These are phyloP conservation scores for Magnolia sinica DNA, from an alignment of 164 flowering plant genomes.

Conservation along the genomic window DNA sequence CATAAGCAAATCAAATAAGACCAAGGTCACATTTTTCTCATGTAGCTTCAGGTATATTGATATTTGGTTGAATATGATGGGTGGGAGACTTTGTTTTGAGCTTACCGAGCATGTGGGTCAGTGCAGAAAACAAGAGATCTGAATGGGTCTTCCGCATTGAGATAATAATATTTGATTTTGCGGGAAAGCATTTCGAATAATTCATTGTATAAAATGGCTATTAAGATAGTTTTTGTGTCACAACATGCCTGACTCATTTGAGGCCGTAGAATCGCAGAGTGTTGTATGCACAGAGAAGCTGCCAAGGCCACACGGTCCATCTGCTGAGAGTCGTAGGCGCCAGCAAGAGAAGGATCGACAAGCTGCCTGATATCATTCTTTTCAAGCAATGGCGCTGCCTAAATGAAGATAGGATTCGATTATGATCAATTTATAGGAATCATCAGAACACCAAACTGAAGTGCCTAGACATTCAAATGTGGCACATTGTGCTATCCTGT, in stretches of 20 bases:
- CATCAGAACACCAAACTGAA: not conserved
- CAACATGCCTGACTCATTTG: conserved; percentile 74
- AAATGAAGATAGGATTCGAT: conserved; percentile 8
- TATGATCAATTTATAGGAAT: not conserved
- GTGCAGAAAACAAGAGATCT: not conserved
- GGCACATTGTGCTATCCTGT: not conserved
- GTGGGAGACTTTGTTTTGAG: too few species aligned
- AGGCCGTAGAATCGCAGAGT: conserved; percentile 63
- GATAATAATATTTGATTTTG: not conserved
- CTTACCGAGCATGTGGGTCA: not conserved
- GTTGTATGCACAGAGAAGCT: conserved; percentile 66
- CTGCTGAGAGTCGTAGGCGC: conserved; percentile 47
- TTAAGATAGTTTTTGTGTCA: not conserved
- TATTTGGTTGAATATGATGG: not conserved
- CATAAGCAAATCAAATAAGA: not conserved
- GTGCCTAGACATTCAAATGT: not conserved
- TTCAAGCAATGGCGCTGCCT: conserved; percentile 74
- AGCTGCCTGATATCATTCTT: conserved; percentile 40
- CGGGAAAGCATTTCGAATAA: not conserved
- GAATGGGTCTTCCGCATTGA: not conserved
- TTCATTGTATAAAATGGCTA: not conserved
- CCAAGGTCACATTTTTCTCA: not conserved
- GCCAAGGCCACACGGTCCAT: conserved; percentile 40
- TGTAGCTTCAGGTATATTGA: not conserved
- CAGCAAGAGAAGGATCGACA: conserved; percentile 57